Base-by-base conservation (phyloP, 2,329 filamentous ascomycete genomes). In the Trichoderma koningii region DNA sequence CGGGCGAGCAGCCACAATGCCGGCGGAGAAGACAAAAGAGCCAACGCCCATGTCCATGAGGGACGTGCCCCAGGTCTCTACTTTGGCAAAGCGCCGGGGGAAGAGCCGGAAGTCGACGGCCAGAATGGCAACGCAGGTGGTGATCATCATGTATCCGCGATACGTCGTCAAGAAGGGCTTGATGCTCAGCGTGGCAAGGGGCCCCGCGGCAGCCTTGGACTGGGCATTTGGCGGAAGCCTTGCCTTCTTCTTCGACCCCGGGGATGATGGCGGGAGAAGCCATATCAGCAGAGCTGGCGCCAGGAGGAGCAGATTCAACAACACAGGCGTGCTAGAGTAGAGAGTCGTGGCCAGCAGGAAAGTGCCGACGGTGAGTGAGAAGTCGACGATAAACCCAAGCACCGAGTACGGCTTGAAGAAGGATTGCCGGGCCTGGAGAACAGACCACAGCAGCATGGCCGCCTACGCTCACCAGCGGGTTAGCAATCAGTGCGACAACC, bases 21-120 rank as follows among this genome's bases (percentile, higher is more conserved):
- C 95, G 17, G 90, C 91, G 2, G 93, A 93, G 78, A 97, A 99
- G 71, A 99, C 95, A 78, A 99, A 99, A 14, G 93, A 97, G 30
- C 95, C 95, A 55, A 99, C 95, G 55, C 95, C 95, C 72, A 98
- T 83, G 75, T 99, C 95, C 95, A 99, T 99, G 67, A 99, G 80
- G n/a, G 94, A 98, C 1, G 94, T 97, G 63, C 95, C 95, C 92
- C 95, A 99, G n/a, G 92, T 97, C 78, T 99, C 95, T 2, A 96
- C 95, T 80, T 99, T 99, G 65, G 93, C 95, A 75, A 98, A 98
- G 38, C 95, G 89, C 30, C 95, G 87, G 2, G 95, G 95, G 72
- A 99, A 99, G 66, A 97, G 83, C 19, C 84, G 87, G 75, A 99
- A 99, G 77, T 99, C 95, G 59, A 99, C 95, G 17, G 95, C 95